These are phyloP conservation scores for Erodium maritimum DNA, from an alignment of 345 rosid genomes.

Conservation along the genomic window DNA sequence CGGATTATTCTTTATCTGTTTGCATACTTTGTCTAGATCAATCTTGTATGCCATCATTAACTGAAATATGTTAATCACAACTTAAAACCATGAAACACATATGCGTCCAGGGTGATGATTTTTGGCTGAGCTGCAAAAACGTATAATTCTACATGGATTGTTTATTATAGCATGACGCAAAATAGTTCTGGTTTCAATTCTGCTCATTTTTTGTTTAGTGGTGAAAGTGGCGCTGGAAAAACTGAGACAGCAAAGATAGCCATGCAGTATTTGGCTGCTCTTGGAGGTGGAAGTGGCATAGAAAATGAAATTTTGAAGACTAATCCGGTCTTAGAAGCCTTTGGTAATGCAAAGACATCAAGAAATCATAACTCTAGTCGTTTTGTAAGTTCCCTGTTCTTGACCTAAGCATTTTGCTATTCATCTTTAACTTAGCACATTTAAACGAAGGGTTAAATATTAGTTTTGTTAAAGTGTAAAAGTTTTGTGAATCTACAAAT, in stretches of 20 bases:
- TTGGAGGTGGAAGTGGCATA: conserved; percentile 98
- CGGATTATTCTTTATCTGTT: conserved; percentile 1
- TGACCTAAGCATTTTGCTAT: conserved; percentile 3
- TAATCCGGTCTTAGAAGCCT: conserved; percentile 94
- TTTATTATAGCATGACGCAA: background rate
- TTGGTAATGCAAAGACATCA: conserved; percentile 93
- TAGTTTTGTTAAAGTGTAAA: background rate
- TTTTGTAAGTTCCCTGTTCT: conserved; percentile 59
- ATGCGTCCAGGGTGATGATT: too few species aligned
- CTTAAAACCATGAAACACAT: too few species aligned
- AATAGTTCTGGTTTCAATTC: background rate
- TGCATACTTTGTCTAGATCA: background rate
- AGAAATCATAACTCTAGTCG: conserved; percentile 99
- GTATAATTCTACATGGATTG: too few species aligned
- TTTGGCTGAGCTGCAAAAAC: too few species aligned
- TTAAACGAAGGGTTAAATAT: background rate
- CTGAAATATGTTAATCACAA: too few species aligned
- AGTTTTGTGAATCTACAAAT: background rate
- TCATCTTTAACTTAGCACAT: conserved; percentile 1
- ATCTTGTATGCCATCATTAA: too few species aligned
- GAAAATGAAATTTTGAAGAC: conserved; percentile 95
- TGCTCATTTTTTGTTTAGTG: conserved; percentile 44
- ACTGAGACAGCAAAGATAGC: conserved; percentile 99
- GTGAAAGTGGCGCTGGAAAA: conserved; percentile 99
- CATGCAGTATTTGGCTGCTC: conserved; percentile 98